phyloP scores from a whole-genome alignment of 768 basidiomycete species.

The Epithele typhae region DNA sequence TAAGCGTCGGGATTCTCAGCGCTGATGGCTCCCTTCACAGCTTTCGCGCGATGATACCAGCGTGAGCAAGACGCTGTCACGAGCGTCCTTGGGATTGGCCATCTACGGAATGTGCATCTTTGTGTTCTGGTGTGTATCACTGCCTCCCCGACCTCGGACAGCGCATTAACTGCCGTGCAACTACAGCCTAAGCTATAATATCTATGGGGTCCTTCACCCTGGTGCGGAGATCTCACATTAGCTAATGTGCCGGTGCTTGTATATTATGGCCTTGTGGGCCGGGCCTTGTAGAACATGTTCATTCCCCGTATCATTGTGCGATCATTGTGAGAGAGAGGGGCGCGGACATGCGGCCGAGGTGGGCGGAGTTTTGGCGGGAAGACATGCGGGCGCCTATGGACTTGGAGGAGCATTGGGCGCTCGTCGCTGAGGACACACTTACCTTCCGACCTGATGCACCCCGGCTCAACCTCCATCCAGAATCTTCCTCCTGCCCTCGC shows the following conservation, averaged over 20 bases:
- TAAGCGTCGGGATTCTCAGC: background rate
- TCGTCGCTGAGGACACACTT: conserved; percentile 13
- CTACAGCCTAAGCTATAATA: conserved; percentile 71
- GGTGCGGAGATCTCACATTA: conserved; percentile 13
- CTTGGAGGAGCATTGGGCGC: conserved; percentile 12
- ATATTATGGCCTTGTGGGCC: too few relatives aligned
- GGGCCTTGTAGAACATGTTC: background rate
- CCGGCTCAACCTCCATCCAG: conserved; percentile 14
- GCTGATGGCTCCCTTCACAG: conserved; percentile 30
- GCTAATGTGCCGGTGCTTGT: background rate
- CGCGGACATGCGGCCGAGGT: background rate
- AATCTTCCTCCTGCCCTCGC: conserved; percentile 10
- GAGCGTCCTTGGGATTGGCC: conserved; percentile 59
- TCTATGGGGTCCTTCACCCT: conserved; percentile 56
- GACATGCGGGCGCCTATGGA: conserved; percentile 3
- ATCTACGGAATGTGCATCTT: conserved; percentile 78
- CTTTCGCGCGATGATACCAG: conserved; percentile 66
- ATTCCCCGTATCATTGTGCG: background rate
- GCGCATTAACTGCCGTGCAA: background rate
- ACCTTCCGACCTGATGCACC: conserved; percentile 31
- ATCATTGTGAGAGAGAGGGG: background rate
- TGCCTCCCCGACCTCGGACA: background rate
- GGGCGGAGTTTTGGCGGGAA: conserved; percentile 2
- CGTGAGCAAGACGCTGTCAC: conserved; percentile 48
- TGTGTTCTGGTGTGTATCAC: conserved; percentile 89